Evolutionary conservation across 495 filamentous ascomycete species (phyloP), one percentile per base, ranked within the genome.

Genomic region (Aspergillus bertholletiae): DNA sequence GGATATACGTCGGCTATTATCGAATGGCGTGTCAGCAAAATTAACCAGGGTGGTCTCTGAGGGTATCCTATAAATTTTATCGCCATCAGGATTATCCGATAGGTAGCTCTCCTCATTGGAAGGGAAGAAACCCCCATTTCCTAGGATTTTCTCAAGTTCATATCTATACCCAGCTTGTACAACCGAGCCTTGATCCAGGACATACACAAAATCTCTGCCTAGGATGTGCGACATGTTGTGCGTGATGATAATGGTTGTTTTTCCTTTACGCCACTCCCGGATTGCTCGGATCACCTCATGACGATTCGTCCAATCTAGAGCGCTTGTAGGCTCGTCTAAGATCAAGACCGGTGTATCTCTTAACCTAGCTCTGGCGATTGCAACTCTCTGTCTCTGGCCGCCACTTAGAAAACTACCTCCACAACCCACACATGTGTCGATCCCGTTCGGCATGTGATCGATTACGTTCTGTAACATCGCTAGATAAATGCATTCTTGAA

Each of bases 191-290:
- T 84, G 64, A 40, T 95, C 87, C 45, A 98, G 68, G 1, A 96
- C 79, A 55, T 94, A 97, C 2, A 92, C 80, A 62, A 84, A 93
- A 51, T 97, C 92, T 17, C 83, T 59, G 0, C 83, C 77, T 22
- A 70, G 70, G 32, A 98, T 95, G 47, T 95, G 88, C 0, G 85
- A 81, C 45, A 91, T 85, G 56, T 97, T 91, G 60, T 97, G 94
- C 0, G 94, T 97, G 62, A 96, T 88, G 20, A 90, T 86, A 49
- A 96, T 84, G 1, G 89, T 90, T 0, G 90, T 96, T 45, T 87
- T 84, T 9, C 85, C 86, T 49, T 77, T 74, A 1, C 88, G 77
- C 59, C 84, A 88, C 51, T 79, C 77, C 35, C 91, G 84, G 49
- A 96, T 73, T 1, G 84, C 84, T 4, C 85, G 82, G 67, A 94